A percentile compares a stretch with the other conserved stretches of the same genome.
Evolutionary conservation across 1,284 basidiomycete species (phyloP).

Genomic region (Fistulinella cinereoalba): DNA sequence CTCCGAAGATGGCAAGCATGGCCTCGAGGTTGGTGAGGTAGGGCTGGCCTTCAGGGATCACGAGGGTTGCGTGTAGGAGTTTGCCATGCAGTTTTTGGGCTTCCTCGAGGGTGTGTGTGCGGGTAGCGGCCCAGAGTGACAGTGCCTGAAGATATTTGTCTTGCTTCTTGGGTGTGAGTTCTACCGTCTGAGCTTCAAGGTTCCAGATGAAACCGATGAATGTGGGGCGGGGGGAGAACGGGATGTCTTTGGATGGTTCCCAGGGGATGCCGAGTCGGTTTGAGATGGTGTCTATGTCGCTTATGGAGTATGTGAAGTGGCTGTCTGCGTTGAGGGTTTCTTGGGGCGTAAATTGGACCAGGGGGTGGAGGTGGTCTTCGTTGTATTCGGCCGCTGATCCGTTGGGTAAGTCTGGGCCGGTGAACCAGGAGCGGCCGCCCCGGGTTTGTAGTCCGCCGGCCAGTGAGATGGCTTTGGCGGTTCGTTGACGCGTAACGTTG

Average conservation of each 20-base stretch:
- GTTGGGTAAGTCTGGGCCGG: rapidly evolving
- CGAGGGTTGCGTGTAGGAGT: conserved; percentile 29
- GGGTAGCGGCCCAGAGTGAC: no score
- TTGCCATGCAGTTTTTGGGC: conserved; percentile 35
- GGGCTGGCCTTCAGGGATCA: conserved; percentile 31
- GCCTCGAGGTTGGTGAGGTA: conserved; percentile 34
- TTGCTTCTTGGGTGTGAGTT: not conserved
- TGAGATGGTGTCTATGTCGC: conserved; percentile 31
- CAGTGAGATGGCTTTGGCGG: not conserved
- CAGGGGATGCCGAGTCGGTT: conserved; percentile 31
- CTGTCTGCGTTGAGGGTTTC: no score
- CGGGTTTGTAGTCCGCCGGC: no score
- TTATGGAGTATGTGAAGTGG: conserved; percentile 18
- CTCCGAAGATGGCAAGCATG: conserved; percentile 18
- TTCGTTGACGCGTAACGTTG: not conserved
- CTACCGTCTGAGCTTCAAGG: not conserved
- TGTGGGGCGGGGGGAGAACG: not conserved
- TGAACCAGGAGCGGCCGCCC: conserved; percentile 4
- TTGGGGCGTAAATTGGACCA: no score
- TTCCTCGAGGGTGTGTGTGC: conserved; percentile 25
- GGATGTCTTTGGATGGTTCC: conserved; percentile 20
- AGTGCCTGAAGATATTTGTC: conserved; percentile 14
- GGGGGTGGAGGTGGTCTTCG: conserved; percentile 1
- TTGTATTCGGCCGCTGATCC: not conserved
- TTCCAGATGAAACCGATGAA: conserved; percentile 28